These are phyloP conservation scores for Penicillium griseofulvum DNA, from an alignment of 2,329 filamentous ascomycete genomes.

Conservation along the genomic window DNA sequence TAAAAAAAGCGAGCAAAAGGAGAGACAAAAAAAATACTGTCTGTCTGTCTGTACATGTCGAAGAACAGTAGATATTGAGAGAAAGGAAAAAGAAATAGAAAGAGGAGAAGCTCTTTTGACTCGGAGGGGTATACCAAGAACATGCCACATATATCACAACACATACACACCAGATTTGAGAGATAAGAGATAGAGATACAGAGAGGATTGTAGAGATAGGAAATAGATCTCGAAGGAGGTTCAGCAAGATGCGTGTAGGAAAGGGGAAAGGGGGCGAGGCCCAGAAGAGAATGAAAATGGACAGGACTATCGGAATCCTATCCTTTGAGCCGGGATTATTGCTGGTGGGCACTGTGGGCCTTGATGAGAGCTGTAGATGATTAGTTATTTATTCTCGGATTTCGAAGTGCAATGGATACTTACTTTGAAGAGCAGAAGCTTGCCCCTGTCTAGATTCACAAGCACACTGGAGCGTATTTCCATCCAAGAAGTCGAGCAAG, in stretches of 20 bases:
- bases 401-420: slow-evolving; percentile 23
- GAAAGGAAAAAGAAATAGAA: slow-evolving; percentile 6
- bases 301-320: slow-evolving; percentile 4
- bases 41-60: slow-evolving; percentile 12
- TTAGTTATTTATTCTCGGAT: slow-evolving; percentile 13
- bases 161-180: slow-evolving; percentile 11
- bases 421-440: slow-evolving; percentile 51
- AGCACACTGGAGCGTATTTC: slow-evolving; percentile 62
- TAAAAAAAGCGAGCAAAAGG: neutral
- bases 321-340: slow-evolving; percentile 12
- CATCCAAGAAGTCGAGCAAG: slow-evolving; percentile 61
- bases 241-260: slow-evolving; percentile 1
- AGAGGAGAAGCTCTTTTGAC: slow-evolving; percentile 20
- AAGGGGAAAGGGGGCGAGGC: neutral
- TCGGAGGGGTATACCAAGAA: slow-evolving; percentile 28
- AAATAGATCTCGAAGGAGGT: slow-evolving; percentile 12
- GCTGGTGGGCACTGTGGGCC: slow-evolving; percentile 39
- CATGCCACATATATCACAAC: slow-evolving; percentile 27
- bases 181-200: slow-evolving; percentile 11
- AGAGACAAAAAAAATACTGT: neutral
- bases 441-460: slow-evolving; percentile 58
- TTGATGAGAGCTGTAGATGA: slow-evolving; percentile 40
- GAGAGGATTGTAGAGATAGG: slow-evolving; percentile 5
- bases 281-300: slow-evolving; percentile 2
- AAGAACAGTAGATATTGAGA: slow-evolving; percentile 3